These are phyloP conservation scores for Suhomyces xylopsoci DNA, from an alignment of 805 yeast genomes.

Conservation along the genomic window DNA sequence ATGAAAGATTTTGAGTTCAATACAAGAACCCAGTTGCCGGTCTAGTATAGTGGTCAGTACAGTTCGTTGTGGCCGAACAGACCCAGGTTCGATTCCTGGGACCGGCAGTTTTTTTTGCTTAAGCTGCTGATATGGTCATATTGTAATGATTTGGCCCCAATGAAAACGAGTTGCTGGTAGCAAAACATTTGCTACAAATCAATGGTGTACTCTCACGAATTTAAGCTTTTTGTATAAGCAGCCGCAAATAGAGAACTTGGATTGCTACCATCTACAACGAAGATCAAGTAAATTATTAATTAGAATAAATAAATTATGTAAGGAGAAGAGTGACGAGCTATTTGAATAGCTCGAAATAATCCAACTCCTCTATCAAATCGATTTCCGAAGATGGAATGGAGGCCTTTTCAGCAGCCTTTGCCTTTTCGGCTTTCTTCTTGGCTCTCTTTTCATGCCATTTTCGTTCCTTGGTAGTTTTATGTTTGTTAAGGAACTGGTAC, in stretches of 20 bases:
- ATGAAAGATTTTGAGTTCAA: too few relatives aligned
- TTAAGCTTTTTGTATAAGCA: too few relatives aligned
- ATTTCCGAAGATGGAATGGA: not conserved
- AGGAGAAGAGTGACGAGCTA: not conserved
- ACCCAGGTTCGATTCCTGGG: slow-evolving; percentile 19
- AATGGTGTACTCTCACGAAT: too few relatives aligned
- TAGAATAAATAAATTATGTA: not conserved
- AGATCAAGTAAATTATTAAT: not conserved
- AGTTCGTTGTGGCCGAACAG: slow-evolving; percentile 17
- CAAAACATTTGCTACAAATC: not conserved
- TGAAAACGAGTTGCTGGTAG: not conserved
- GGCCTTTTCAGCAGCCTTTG: not conserved
- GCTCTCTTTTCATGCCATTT: not conserved
- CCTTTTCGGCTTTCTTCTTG: not conserved
- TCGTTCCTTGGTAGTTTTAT: not conserved
- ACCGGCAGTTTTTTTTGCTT: slow-evolving; percentile 9
- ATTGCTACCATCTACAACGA: not conserved
- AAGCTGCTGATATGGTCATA: not conserved
- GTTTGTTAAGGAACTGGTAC: not conserved
- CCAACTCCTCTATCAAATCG: not conserved
- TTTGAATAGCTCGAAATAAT: not conserved
- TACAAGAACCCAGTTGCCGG: slow-evolving; percentile 7
- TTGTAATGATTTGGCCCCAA: not conserved
- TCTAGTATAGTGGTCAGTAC: slow-evolving; percentile 18
- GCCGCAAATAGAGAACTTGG: not conserved